Conservation (phyloP, 2,329 filamentous ascomycete genomes). For the Clonostachys solani region DNA sequence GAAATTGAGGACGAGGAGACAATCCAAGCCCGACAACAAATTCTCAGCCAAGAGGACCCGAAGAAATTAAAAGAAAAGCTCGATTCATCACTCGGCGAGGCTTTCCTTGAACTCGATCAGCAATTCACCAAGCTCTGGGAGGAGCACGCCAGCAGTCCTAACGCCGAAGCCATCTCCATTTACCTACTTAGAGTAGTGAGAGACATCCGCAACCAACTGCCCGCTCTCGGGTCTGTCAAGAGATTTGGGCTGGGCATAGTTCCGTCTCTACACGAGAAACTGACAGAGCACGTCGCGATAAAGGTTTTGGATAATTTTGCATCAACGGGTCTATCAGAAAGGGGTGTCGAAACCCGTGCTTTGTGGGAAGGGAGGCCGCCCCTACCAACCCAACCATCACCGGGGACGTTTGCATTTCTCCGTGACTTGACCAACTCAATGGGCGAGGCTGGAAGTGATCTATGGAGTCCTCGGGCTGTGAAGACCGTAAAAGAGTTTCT, state of each 20-base stretch:
- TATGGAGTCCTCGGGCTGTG: slow-evolving; percentile 75
- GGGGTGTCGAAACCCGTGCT: slow-evolving; percentile 53
- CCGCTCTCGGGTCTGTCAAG: slow-evolving; percentile 42
- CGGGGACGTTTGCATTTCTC: slow-evolving; percentile 68
- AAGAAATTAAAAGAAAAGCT: slow-evolving; percentile 56
- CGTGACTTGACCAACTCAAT: slow-evolving; percentile 62
- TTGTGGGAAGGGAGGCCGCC: slow-evolving; percentile 79
- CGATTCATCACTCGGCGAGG: slow-evolving; percentile 46
- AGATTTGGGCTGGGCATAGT: slow-evolving; percentile 58
- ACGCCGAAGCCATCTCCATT: slow-evolving; percentile 50
- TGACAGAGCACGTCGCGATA: slow-evolving; percentile 50
- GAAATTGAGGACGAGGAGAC: slow-evolving; percentile 71
- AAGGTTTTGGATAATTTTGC: slow-evolving; percentile 44
- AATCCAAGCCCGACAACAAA: slow-evolving; percentile 60
- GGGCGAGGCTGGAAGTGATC: slow-evolving; percentile 66
- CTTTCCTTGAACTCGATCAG: slow-evolving; percentile 54
- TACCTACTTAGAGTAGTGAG: slow-evolving; percentile 72
- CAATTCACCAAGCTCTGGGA: slow-evolving; percentile 48
- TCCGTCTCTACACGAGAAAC: slow-evolving; percentile 56
- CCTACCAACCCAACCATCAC: slow-evolving; percentile 75
- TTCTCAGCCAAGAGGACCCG: slow-evolving; percentile 71
- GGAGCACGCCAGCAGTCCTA: slow-evolving; percentile 34
- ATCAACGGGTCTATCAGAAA: slow-evolving; percentile 33
- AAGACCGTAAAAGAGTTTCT: slow-evolving; percentile 56
- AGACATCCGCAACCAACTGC: slow-evolving; percentile 66